phyloP scores from a whole-genome alignment of 2,329 filamentous ascomycete genomes.

The Rasamsonia emersonii region DNA sequence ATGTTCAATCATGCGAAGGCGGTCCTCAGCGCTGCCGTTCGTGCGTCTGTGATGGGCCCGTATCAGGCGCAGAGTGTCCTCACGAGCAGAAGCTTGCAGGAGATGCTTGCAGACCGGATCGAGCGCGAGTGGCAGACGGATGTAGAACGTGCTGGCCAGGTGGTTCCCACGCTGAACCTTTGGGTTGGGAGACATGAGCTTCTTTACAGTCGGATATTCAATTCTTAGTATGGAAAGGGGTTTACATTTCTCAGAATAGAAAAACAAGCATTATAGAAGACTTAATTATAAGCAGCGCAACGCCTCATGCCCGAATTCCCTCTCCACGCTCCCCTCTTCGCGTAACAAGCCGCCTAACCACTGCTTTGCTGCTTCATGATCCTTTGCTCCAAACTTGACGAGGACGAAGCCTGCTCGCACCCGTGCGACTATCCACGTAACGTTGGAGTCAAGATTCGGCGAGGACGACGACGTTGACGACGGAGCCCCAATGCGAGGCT shows the following conservation, averaged over 20 bases:
- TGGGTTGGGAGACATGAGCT: constrained; percentile 59
- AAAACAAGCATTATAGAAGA: too few species aligned
- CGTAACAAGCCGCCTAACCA: constrained; percentile 73
- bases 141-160: constrained; percentile 50
- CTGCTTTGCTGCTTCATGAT: constrained; percentile 68
- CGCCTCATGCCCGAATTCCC: constrained; percentile 70
- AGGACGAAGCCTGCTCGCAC: constrained; percentile 71
- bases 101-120: constrained; percentile 43
- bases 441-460: constrained; percentile 39
- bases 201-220: constrained; percentile 59
- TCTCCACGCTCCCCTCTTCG: constrained; percentile 62
- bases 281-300: constrained; percentile 66
- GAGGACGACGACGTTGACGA: constrained; percentile 19
- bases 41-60: constrained; percentile 56
- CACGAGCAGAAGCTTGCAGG: constrained; percentile 44
- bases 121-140: constrained; percentile 39
- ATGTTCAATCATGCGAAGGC: constrained; percentile 57
- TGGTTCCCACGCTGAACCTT: constrained; percentile 53
- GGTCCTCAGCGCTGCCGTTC: constrained; percentile 53
- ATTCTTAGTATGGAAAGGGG: too few species aligned
- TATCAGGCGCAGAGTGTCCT: constrained; percentile 56
- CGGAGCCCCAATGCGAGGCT: constrained; percentile 75
- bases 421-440: constrained; percentile 75
- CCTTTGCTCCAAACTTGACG: constrained; percentile 79
- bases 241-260: too few species aligned